These are phyloP conservation scores for Tolypocladium paradoxum DNA, from an alignment of 2,329 filamentous ascomycete genomes.

Conservation along the genomic window DNA sequence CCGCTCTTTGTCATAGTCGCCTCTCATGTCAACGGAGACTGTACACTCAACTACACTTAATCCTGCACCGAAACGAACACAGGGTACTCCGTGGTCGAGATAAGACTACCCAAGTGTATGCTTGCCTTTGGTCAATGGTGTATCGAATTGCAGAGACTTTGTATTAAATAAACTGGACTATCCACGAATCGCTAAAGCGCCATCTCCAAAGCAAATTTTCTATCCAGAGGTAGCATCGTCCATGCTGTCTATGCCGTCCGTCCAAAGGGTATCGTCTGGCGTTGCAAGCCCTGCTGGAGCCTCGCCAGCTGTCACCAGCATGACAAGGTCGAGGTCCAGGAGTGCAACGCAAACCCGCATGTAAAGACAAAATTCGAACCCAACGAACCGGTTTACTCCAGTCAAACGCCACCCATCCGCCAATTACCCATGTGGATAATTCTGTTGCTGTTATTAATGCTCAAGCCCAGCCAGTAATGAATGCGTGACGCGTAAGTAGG, in stretches of 20 bases:
- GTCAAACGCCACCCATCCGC: background rate
- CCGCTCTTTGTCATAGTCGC: too few species aligned
- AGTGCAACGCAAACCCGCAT: background rate
- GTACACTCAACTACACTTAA: too few species aligned
- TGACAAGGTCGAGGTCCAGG: background rate
- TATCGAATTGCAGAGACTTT: background rate
- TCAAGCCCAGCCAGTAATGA: background rate
- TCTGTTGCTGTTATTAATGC: constrained; percentile 2
- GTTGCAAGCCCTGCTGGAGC: background rate
- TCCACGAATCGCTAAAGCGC: background rate
- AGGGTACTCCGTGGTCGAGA: too few species aligned
- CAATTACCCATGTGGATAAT: background rate
- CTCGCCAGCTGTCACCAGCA: background rate
- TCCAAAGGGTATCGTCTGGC: background rate
- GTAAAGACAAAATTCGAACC: background rate
- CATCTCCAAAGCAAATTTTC: background rate
- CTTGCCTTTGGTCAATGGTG: background rate
- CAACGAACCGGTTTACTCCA: background rate
- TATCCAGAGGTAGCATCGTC: background rate
- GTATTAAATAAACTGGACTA: background rate
- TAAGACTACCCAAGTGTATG: background rate
- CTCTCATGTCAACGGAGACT: too few species aligned
- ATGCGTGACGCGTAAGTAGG: background rate
- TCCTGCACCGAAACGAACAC: too few species aligned
- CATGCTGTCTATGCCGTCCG: background rate